phyloP scores from a whole-genome alignment of 768 basidiomycete genomes.

The Favolaschia claudopus region DNA sequence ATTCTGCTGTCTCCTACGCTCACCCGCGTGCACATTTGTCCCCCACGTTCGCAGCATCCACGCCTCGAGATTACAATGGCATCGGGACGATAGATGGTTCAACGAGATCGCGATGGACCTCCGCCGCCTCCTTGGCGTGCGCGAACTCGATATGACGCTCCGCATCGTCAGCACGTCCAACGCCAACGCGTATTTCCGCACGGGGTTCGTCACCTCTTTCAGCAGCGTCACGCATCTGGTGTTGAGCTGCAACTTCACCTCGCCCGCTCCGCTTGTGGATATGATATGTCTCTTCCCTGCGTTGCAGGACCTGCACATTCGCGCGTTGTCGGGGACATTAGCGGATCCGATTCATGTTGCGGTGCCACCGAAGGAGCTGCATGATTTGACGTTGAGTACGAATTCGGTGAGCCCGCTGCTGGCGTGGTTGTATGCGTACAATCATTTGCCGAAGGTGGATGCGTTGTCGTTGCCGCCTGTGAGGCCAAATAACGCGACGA shows the following conservation, averaged over 20 bases:
- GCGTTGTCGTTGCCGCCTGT: not conserved
- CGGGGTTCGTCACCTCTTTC: not conserved
- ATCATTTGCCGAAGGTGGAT: not conserved
- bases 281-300: not conserved
- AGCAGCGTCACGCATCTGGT: not conserved
- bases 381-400: not conserved
- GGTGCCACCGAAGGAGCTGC: not conserved
- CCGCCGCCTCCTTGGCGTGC: not conserved
- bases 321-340: no score
- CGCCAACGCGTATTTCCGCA: not conserved
- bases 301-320: not conserved
- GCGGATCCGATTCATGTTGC: not conserved
- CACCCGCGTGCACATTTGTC: not conserved
- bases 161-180: not conserved
- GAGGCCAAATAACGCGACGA: no score
- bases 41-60: not conserved
- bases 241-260: not conserved
- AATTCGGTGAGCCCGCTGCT: not conserved
- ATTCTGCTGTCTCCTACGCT: not conserved
- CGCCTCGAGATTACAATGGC: not conserved
- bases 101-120: not conserved
- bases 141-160: not conserved
- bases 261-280: not conserved
- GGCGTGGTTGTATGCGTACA: not conserved
- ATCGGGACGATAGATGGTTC: not conserved